These are phyloP conservation scores for Cladophialophora carrionii DNA, from an alignment of 2,329 filamentous ascomycete species.

Conservation along the genomic window DNA sequence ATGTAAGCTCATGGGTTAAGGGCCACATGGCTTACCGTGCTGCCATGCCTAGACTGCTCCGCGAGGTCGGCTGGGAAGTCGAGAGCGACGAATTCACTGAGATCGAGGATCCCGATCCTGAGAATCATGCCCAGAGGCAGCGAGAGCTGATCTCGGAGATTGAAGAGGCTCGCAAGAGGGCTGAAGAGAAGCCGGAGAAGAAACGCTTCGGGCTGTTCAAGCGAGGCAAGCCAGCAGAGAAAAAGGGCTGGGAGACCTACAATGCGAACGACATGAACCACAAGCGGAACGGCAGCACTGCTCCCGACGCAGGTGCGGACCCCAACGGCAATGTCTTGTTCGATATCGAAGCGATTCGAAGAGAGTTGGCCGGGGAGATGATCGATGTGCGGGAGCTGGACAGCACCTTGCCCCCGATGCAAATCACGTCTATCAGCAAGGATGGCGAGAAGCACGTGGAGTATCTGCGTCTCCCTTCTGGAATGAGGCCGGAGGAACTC, in stretches of 20 bases:
- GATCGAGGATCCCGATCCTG: constrained; percentile 95
- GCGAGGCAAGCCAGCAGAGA: constrained; percentile 71
- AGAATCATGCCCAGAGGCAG: constrained; percentile 84
- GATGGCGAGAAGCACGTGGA: constrained; percentile 37
- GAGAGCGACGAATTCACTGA: constrained; percentile 93
- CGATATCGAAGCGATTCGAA: constrained; percentile 90
- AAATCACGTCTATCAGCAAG: constrained; percentile 54
- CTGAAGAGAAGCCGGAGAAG: constrained; percentile 77
- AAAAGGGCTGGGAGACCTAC: constrained; percentile 91
- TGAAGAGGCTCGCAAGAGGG: constrained; percentile 84
- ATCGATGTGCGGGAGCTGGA: constrained; percentile 78
- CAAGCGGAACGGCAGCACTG: constrained; percentile 19
- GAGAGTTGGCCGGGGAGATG: constrained; percentile 75
- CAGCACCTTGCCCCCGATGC: constrained; percentile 88
- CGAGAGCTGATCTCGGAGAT: constrained; percentile 95
- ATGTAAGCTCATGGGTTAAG: constrained; percentile 81
- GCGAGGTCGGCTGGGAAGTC: constrained; percentile 87
- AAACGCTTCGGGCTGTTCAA: constrained; percentile 77
- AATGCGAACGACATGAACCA: constrained; percentile 59
- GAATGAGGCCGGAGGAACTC: constrained; percentile 35
- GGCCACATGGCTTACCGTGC: constrained; percentile 97
- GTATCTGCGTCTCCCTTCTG: constrained; percentile 36
- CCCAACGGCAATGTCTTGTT: constrained; percentile 70
- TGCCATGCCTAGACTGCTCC: constrained; percentile 84
- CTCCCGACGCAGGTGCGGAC: constrained; percentile 48